Evolutionary conservation across 2,329 filamentous ascomycete genomes (phyloP), one percentile per base, ranked within the genome.

Genomic region (Drechslerella dactyloides): DNA sequence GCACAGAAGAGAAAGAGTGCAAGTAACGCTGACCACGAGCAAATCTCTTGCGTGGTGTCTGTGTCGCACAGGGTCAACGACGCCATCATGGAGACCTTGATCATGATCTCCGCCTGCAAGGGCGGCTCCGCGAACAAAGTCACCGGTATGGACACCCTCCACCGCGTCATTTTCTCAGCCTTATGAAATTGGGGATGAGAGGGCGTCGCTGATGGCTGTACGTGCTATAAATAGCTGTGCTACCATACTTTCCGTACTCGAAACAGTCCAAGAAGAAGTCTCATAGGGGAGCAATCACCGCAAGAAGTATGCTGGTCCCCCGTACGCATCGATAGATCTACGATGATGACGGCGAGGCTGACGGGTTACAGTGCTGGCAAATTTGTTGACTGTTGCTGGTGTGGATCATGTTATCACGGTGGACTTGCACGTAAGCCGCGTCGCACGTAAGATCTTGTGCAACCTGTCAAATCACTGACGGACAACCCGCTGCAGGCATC

Each of bases 221-320:
- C 51, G 24, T 42, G 59, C 35, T 59, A 51, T 51, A 66, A 52
- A 40, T 78, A 93, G 91, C 91, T 75, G 90, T 94, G 74, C 86
- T 94, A 78, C 91, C 91, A 11, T 97, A 97, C 82, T 99, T 97
- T 78, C 94, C 94, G n/a, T 99, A 99, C 83, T 97, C 92, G 76
- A 91, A 94, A 74, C 94, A 99, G 81, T 97, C 93, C 68, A 99
- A 99, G 84, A 97, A 97, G 85, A 99, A 99, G 82, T 92, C 91
- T 64, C 93, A 97, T 79, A 87, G 94, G 75, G 94, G 94, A 57
- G 92, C 94, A 69, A 97, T 99, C 78, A 97, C 94, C 7, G 94
- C 94, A 62, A 89, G 93, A 76, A 96, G 76, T 77, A 76, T 61
- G 74, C 33, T 44, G n/a, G 23, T 19, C 35, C 21, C 8, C 23